Evolutionary conservation across 148 eudicot species (phyloP), one percentile per base, ranked within the genome.

Genomic region (Tetragonia tetragonoides): DNA sequence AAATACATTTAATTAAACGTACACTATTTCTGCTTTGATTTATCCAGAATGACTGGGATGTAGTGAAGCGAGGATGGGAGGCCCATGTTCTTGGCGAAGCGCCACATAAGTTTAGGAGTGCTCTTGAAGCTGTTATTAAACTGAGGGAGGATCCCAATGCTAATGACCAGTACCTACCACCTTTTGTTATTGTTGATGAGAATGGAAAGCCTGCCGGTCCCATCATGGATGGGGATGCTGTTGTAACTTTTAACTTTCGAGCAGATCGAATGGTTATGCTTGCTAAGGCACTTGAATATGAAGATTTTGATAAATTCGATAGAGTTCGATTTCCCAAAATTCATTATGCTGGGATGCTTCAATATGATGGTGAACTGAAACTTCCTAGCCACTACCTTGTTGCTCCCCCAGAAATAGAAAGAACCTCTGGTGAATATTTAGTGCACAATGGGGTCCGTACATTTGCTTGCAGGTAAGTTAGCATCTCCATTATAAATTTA

Each of bases 211-310:
- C 95, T 65, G 90, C 89, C 10, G 95, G 95, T n/a, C 95, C 92
- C 9, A 84, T 91, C 54, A 83, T 91, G 49, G 95, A 91, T 70
- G 95, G 91, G 7, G 95, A 91, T 85, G 92, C 91, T 61, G 95
- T 89, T 74, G 95, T 91, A 24, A 89, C 92, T 54, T 24, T 87
- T 74, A 91, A 91, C 80, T 91, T 85, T 28, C 74, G 98, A 40
- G 98, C 98, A 46, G 98, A 95, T 80, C 97, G 98, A 65, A 95
- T 95, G 98, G 87, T 85, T 80, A 95, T 95, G 98, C 78, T 91
- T 47, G 98, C 98, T 7, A 92, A 90, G 82, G 92, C 98, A 63
- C 95, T 95, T 57, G 97, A 95, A 61, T 91, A 92, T 57, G 88
- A 87, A 62, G 72, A 92, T 49, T 95, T 95, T 69, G 96, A 95